Conservation (phyloP, 176 grass and related monocot genomes). For the Dactylis glomerata region DNA sequence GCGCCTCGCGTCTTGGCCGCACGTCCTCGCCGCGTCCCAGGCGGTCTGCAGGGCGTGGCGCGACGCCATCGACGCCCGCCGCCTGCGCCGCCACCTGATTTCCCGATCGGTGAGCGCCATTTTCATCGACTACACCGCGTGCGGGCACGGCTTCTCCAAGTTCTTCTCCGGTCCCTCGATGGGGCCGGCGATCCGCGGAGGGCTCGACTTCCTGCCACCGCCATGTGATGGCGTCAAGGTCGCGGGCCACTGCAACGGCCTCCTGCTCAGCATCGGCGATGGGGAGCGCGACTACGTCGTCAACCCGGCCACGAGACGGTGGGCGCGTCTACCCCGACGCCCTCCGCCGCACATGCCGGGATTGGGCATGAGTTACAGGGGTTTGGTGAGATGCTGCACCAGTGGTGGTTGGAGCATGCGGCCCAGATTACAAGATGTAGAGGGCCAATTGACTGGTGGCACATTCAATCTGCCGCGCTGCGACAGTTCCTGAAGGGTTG, state of each 20-base stretch:
- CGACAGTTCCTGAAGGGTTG: too few relatives aligned
- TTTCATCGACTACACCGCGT: not conserved
- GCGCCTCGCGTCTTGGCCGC: not conserved
- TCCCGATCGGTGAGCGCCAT: not conserved
- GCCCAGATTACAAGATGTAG: too few relatives aligned
- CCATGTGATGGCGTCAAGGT: not conserved
- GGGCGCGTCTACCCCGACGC: not conserved
- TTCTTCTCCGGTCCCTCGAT: not conserved
- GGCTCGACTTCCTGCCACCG: not conserved
- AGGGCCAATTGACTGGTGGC: too few relatives aligned
- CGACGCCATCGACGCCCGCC: not conserved
- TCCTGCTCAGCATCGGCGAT: not conserved
- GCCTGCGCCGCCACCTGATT: not conserved
- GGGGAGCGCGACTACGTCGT: not conserved
- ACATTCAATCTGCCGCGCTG: too few relatives aligned
- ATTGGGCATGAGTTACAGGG: too few relatives aligned
- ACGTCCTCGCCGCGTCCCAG: not conserved
- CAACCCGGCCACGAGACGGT: constrained; percentile 8
- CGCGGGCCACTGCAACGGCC: not conserved
- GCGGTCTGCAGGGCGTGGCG: not conserved
- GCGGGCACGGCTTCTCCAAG: not conserved
- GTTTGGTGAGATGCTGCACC: too few relatives aligned
- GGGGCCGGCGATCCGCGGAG: not conserved
- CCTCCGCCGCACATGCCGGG: not conserved
- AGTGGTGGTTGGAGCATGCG: too few relatives aligned